Evolutionary conservation across 75 land plant species (phyloP).

Genomic region (Chamaecyparis obtusa): DNA sequence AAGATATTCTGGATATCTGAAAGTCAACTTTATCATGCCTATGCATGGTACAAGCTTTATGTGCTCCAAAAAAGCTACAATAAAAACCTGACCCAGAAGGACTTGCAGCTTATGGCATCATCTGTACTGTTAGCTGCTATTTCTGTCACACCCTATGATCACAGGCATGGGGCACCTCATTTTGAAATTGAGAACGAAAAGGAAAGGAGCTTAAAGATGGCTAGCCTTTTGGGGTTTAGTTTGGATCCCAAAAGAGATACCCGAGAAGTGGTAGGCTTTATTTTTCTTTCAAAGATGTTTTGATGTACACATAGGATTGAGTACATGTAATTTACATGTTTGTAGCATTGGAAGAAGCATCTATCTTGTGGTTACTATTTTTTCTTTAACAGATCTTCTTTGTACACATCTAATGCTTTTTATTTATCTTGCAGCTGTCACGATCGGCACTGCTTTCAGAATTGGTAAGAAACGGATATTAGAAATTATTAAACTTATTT

Average conservation of each 20-base stretch:
- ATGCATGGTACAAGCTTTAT: constrained; percentile 94
- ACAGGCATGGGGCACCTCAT: constrained; percentile 73
- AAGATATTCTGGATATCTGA: constrained; percentile 85
- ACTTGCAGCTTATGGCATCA: constrained; percentile 91
- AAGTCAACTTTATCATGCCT: constrained; percentile 86
- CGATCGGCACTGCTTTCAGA: constrained; percentile 77
- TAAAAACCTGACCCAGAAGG: constrained; percentile 84
- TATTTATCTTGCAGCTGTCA: constrained; percentile 43
- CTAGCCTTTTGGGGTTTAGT: constrained; percentile 66
- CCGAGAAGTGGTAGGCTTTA: constrained; percentile 76
- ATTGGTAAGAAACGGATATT: constrained; percentile 49
- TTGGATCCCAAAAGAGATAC: constrained; percentile 70
- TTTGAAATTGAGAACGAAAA: constrained; percentile 92
- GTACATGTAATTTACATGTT: background rate
- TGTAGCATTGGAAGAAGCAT: background rate
- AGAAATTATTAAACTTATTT: background rate
- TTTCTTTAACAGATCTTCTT: background rate
- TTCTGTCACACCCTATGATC: constrained; percentile 74
- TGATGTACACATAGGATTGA: background rate
- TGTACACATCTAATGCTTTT: background rate
- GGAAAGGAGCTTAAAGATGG: constrained; percentile 81
- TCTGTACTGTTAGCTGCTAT: constrained; percentile 85
- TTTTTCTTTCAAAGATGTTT: background rate
- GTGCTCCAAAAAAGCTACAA: constrained; percentile 78
- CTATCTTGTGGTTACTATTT: background rate